Base-by-base conservation (phyloP, 2,329 filamentous ascomycete genomes). In the Alternaria solani region DNA sequence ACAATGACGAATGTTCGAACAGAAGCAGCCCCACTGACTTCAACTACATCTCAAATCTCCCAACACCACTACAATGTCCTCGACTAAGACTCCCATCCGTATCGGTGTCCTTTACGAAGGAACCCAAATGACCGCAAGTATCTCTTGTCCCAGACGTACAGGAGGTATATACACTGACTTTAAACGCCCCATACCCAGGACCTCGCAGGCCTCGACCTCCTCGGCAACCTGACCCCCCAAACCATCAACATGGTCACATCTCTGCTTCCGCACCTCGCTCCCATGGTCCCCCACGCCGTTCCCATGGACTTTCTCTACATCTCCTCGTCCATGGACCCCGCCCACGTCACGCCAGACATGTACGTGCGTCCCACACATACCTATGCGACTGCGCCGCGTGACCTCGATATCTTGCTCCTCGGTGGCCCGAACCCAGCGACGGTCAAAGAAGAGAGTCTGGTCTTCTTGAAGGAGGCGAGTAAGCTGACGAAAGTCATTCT, bases 261-360 rank as follows among this genome's bases (percentile, higher is more conserved):
- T 1, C 48, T 75, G 1, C 39, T 4, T 66, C 67, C 25, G 20
- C 6, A 11, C 9, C 69, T 28, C 5, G 57, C 53, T 1, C 32
- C 57, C 16, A 69, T 75, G 56, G 55, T 59, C 7, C 54, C 61
- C 1, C 60, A 66, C 28, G 67, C 77, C 8, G 47, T 69, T 0
- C 71, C 75, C 42, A 78, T 79, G 55, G 69, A 76, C 32, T 80
- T 80, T 64, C 69, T 79, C 51, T 81, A 76, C 74, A 76, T 81
- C 32, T 73, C 78, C 8, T 73, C 77, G 4, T 73, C 75, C 3
- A 66, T 77, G 9, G 71, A 77, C 1, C 71, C 70, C 2, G 63
- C 76, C n/a, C 62, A 58, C 39, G 69, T 72, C 30, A 80, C 75
- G 0, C 72, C 74, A 0, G 67, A 70, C 7, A 68, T 80, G 64